These are phyloP conservation scores for Vitis labrusca DNA, from an alignment of 164 flowering plant genomes.

Conservation along the genomic window DNA sequence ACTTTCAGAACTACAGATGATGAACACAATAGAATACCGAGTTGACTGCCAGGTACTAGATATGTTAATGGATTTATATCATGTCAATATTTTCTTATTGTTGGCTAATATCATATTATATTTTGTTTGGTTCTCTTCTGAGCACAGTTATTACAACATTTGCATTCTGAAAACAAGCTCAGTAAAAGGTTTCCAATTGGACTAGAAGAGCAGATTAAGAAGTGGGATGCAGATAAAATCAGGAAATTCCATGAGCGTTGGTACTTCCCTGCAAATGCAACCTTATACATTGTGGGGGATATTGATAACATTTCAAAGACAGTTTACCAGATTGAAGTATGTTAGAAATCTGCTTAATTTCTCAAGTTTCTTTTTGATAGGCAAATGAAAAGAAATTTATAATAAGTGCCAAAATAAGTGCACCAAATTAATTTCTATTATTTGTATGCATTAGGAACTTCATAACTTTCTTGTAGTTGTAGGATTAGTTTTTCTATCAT, in stretches of 20 bases:
- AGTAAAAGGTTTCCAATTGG: slow-evolving; percentile 97
- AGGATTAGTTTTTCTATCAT: background rate
- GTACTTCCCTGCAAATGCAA: slow-evolving; percentile 99
- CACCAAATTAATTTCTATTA: too few species aligned
- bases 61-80: too few species aligned
- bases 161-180: slow-evolving; percentile 99
- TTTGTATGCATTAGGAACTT: background rate
- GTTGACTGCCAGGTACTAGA: slow-evolving; percentile 88
- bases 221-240: slow-evolving; percentile 98
- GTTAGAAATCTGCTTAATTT: slow-evolving; percentile 12
- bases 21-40: slow-evolving; percentile 99
- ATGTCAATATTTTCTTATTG: background rate
- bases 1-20: slow-evolving; percentile 98
- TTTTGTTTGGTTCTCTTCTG: slow-evolving; percentile 16
- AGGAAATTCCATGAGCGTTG: slow-evolving; percentile 97
- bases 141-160: slow-evolving; percentile 77
- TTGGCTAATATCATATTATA: background rate
- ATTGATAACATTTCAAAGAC: slow-evolving; percentile 75
- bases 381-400: too few species aligned
- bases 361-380: background rate
- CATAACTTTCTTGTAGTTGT: background rate
- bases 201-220: slow-evolving; percentile 96
- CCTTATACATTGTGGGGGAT: slow-evolving; percentile 96
- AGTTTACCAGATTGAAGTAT: slow-evolving; percentile 83
- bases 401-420: too few species aligned